phyloP scores from a whole-genome alignment of 352 stramenopile species.

The Phytophthora meadii region DNA sequence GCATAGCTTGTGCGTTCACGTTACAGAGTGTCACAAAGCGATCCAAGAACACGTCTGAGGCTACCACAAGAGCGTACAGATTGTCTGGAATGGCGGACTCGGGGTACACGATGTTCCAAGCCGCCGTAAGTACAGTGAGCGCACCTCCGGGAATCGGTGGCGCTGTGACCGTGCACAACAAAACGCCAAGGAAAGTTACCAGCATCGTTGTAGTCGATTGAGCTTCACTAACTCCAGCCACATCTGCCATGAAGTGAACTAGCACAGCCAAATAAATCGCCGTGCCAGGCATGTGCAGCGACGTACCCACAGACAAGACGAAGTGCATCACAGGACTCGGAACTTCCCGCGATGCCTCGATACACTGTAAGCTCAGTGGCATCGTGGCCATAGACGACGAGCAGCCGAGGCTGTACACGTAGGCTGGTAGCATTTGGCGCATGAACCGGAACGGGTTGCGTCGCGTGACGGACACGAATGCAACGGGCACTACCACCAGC shows the following conservation, averaged over 20 bases:
- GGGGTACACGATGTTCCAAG: constrained; percentile 78
- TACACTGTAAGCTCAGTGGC: constrained; percentile 65
- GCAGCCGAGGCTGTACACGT: constrained; percentile 76
- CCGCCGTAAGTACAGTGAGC: constrained; percentile 68
- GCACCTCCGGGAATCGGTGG: constrained; percentile 65
- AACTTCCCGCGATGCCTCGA: constrained; percentile 63
- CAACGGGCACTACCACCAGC: constrained; percentile 60
- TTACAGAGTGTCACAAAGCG: constrained; percentile 80
- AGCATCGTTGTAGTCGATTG: constrained; percentile 48
- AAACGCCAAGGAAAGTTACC: constrained; percentile 61
- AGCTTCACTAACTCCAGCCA: constrained; percentile 46
- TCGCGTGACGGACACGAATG: constrained; percentile 67
- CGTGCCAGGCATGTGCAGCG: constrained; percentile 80
- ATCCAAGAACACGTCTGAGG: constrained; percentile 75
- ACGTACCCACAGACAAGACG: constrained; percentile 69
- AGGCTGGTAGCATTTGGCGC: constrained; percentile 67
- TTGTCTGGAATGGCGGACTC: constrained; percentile 51
- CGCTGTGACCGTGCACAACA: constrained; percentile 68
- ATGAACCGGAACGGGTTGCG: constrained; percentile 83
- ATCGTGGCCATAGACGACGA: constrained; percentile 80
- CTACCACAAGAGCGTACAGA: constrained; percentile 72
- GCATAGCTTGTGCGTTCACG: constrained; percentile 76
- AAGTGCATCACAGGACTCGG: constrained; percentile 75
- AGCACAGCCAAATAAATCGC: constrained; percentile 80
- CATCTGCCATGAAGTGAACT: constrained; percentile 76